phyloP scores from a whole-genome alignment of 2,329 filamentous ascomycete genomes.

The Esteya vermicola region DNA sequence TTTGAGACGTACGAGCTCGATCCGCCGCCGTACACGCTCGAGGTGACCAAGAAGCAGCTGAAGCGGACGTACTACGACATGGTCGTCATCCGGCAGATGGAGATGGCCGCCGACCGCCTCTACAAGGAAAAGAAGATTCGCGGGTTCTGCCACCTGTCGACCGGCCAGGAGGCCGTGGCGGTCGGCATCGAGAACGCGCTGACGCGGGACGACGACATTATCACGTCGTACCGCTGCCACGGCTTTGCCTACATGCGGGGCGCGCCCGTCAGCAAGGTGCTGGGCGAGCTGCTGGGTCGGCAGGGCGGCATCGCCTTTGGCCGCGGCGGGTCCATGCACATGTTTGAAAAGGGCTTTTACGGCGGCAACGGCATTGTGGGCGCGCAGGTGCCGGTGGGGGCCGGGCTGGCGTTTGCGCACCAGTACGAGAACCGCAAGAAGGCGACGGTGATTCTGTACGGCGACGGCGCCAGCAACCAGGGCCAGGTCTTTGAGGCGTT shows the following conservation, averaged over 20 bases:
- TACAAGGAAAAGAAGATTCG: constrained; percentile 99
- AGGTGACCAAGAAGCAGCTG: constrained; percentile 93
- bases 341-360: constrained; percentile 97
- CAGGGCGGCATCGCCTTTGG: constrained; percentile 95
- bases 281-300: constrained; percentile 88
- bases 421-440: constrained; percentile 84
- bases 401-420: constrained; percentile 92
- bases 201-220: constrained; percentile 80
- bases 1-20: constrained; percentile 99
- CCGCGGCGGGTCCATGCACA: constrained; percentile 99
- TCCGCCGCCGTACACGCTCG: constrained; percentile 80
- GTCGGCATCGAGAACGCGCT: constrained; percentile 95
- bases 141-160: constrained; percentile 98
- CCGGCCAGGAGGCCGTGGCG: constrained; percentile 93
- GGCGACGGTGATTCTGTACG: constrained; percentile 80
- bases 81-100: constrained; percentile 92
- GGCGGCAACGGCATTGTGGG: constrained; percentile 98
- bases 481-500: constrained; percentile 99
- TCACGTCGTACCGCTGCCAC: constrained; percentile 98
- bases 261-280: constrained; percentile 77
- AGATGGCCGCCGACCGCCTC: constrained; percentile 95
- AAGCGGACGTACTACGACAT: constrained; percentile 99
- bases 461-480: constrained; percentile 97
- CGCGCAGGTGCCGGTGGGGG: constrained; percentile 93
- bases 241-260: constrained; percentile 96